These are phyloP conservation scores for Ceratobasidium sp. DNA, from an alignment of 1,284 basidiomycete genomes.

Conservation along the genomic window DNA sequence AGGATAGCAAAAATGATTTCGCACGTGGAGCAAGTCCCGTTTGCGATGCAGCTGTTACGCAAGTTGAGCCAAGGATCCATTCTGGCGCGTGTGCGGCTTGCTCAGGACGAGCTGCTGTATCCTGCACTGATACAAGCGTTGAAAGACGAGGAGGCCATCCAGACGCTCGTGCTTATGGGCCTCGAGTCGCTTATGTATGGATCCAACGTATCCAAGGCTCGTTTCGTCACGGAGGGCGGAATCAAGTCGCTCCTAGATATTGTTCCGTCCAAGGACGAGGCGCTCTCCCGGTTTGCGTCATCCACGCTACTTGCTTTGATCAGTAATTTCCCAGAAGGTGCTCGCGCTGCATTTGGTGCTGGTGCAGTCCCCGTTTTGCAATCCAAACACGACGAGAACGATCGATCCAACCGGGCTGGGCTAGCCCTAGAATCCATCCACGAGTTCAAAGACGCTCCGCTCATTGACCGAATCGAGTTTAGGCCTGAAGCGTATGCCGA, in stretches of 20 bases:
- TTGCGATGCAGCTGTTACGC: background rate
- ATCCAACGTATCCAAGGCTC: constrained; percentile 3
- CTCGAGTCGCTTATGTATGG: constrained; percentile 1
- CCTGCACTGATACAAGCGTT: constrained; percentile 10
- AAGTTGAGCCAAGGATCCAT: background rate
- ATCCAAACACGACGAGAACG: background rate
- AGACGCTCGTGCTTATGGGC: background rate
- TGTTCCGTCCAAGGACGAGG: background rate
- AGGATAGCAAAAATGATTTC: constrained; percentile 4
- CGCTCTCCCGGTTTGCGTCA: background rate
- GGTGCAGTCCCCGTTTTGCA: constrained; percentile 12
- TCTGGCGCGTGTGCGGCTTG: background rate
- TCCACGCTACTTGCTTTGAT: background rate
- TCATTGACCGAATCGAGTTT: constrained; percentile 28
- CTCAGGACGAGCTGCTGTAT: constrained; percentile 11
- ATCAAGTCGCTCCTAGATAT: constrained; percentile 14
- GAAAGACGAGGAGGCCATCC: constrained; percentile 4
- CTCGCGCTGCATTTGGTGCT: constrained; percentile 1
- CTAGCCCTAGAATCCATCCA: background rate
- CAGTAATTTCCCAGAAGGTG: constrained; percentile 19
- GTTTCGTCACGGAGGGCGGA: constrained; percentile 16
- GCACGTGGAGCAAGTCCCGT: background rate
- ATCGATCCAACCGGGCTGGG: background rate
- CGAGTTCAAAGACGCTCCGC: background rate
- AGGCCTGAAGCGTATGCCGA: constrained; percentile 23